These are phyloP conservation scores for Diutina mesorugosa DNA, from an alignment of 1,139 yeast genomes.

Conservation along the genomic window DNA sequence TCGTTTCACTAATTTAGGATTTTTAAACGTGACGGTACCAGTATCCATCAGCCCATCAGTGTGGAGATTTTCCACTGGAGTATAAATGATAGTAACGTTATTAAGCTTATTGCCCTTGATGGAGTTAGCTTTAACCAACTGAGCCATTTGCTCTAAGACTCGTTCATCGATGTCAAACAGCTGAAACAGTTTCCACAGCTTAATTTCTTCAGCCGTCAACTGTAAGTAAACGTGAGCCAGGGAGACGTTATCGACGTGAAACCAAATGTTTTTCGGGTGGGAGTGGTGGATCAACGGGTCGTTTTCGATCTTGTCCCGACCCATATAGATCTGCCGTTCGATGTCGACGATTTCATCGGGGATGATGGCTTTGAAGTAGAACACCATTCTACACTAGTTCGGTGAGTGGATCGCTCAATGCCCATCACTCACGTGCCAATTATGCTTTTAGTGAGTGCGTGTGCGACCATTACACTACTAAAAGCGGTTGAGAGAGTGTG, in stretches of 20 bases:
- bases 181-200: constrained; percentile 15
- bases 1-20: constrained; percentile 39
- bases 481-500: neutral
- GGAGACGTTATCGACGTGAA: constrained; percentile 70
- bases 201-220: constrained; percentile 30
- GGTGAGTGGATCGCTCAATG: neutral
- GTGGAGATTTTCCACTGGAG: constrained; percentile 64
- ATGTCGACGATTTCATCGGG: neutral
- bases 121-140: constrained; percentile 69
- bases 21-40: constrained; percentile 72
- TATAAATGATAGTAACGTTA: constrained; percentile 57
- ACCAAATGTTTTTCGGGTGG: constrained; percentile 64
- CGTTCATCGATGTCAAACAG: constrained; percentile 33
- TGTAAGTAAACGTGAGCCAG: constrained; percentile 76
- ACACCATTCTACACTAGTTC: neutral
- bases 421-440: neutral
- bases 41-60: constrained; percentile 67
- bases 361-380: neutral
- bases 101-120: constrained; percentile 67
- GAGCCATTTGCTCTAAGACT: constrained; percentile 52
- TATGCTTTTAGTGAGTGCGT: neutral
- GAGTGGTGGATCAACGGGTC: constrained; percentile 64
- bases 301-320: constrained; percentile 66
- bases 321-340: constrained; percentile 41
- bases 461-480: neutral